Evolutionary conservation across 805 yeast genomes (phyloP).

Genomic region (Wickerhamiella domercqiae): DNA sequence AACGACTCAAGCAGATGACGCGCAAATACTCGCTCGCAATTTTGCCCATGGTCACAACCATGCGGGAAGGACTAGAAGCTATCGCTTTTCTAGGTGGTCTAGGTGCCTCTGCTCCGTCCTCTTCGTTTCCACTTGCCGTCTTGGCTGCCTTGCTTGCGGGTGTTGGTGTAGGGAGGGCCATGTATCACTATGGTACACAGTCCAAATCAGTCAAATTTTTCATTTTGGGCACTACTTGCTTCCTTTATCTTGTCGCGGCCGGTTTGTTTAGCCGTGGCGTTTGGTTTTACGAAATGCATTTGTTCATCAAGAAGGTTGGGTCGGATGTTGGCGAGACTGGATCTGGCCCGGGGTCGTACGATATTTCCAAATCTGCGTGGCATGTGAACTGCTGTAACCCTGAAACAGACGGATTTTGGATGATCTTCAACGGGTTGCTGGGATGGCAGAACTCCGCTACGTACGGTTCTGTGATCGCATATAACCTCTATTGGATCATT

Average conservation of each 20-base stretch:
- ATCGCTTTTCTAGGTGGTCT: conserved; percentile 86
- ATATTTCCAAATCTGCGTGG: conserved; percentile 67
- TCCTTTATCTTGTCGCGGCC: conserved; percentile 70
- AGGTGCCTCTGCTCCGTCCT: conserved; percentile 53
- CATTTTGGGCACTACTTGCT: conserved; percentile 58
- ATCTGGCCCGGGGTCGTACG: conserved; percentile 87
- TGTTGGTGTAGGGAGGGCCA: conserved; percentile 41
- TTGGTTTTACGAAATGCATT: conserved; percentile 77
- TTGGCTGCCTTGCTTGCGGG: conserved; percentile 46
- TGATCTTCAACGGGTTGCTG: conserved; percentile 71
- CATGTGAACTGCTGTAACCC: conserved; percentile 93
- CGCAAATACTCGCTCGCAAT: conserved; percentile 55
- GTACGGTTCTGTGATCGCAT: conserved; percentile 66
- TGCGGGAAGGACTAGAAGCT: conserved; percentile 85
- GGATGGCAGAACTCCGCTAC: conserved; percentile 96
- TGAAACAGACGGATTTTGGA: conserved; percentile 83
- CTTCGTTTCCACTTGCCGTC: conserved; percentile 51
- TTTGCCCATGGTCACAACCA: conserved; percentile 69
- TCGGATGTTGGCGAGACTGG: conserved; percentile 80
- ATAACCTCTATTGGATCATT: conserved; percentile 53
- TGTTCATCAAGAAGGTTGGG: conserved; percentile 63
- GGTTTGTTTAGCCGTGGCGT: conserved; percentile 78
- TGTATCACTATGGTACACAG: conserved; percentile 61
- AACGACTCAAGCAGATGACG: conserved; percentile 9
- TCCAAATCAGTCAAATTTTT: conserved; percentile 62